Conservation (phyloP, 345 rosid species). For the Salix dunnii region DNA sequence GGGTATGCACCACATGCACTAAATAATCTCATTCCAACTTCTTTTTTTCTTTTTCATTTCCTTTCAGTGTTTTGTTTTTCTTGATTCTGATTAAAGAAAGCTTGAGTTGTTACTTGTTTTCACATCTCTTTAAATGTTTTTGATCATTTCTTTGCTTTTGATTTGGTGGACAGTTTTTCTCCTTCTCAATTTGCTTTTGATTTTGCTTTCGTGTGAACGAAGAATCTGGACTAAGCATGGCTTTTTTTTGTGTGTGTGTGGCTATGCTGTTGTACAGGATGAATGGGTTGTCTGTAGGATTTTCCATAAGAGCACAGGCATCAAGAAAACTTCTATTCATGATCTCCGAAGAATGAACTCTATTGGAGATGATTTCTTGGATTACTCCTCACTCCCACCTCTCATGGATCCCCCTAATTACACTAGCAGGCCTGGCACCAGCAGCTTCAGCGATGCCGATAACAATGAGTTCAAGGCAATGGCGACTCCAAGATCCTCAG, state of each 20-base stretch:
- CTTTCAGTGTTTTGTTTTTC: neutral
- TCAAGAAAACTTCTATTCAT: constrained; percentile 40
- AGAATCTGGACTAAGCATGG: constrained; percentile 16
- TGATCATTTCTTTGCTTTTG: constrained; percentile 19
- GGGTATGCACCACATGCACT: constrained; percentile 37
- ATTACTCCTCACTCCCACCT: constrained; percentile 51
- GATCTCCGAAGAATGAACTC: constrained; percentile 38
- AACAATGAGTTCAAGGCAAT: constrained; percentile 31
- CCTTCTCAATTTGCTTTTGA: neutral
- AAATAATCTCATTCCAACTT: neutral
- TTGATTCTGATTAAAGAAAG: neutral
- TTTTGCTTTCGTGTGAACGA: constrained; percentile 32
- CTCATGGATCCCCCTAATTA: constrained; percentile 35
- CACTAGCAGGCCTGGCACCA: constrained; percentile 18
- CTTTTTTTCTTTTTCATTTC: neutral
- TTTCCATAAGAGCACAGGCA: constrained; percentile 69
- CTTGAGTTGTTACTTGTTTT: neutral
- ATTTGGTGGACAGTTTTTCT: constrained; percentile 29
- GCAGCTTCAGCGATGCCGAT: constrained; percentile 22
- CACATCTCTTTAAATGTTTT: neutral
- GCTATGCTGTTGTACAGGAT: constrained; percentile 43
- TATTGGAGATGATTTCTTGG: constrained; percentile 45
- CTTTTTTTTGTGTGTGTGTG: neutral
- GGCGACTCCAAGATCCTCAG: constrained; percentile 14
- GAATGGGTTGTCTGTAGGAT: constrained; percentile 98